phyloP scores from a whole-genome alignment of 2,329 filamentous ascomycete genomes.

The Colletotrichum musae region DNA sequence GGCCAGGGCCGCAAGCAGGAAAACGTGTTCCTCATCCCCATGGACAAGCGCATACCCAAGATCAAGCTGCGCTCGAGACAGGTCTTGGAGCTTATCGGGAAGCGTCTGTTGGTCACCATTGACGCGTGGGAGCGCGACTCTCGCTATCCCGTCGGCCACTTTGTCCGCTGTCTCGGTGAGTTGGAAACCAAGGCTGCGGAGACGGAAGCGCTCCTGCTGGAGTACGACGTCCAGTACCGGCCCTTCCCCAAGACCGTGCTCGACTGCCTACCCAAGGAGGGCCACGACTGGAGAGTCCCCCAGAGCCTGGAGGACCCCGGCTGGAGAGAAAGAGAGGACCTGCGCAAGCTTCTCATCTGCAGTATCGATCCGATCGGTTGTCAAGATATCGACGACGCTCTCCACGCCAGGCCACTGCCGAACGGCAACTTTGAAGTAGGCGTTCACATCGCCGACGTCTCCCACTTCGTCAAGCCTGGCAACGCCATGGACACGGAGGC shows the following conservation, averaged over 20 bases:
- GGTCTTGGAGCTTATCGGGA: slow-evolving; percentile 88
- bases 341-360: slow-evolving; percentile 90
- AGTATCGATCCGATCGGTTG: slow-evolving; percentile 97
- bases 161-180: slow-evolving; percentile 92
- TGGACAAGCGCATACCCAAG: slow-evolving; percentile 98
- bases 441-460: slow-evolving; percentile 99
- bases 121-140: slow-evolving; percentile 97
- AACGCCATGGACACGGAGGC: slow-evolving; percentile 98
- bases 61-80: slow-evolving; percentile 94
- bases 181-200: slow-evolving; percentile 98
- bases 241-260: slow-evolving; percentile 96
- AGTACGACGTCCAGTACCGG: slow-evolving; percentile 97
- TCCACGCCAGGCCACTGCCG: slow-evolving; percentile 86
- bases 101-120: slow-evolving; percentile 92
- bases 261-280: slow-evolving; percentile 91
- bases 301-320: slow-evolving; percentile 83
- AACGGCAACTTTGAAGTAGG: slow-evolving; percentile 98
- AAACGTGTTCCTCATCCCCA: slow-evolving; percentile 94
- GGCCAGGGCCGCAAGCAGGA: slow-evolving; percentile 88
- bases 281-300: slow-evolving; percentile 95
- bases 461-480: slow-evolving; percentile 96
- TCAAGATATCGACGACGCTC: slow-evolving; percentile 97
- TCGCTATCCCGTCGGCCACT: slow-evolving; percentile 92
- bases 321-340: slow-evolving; percentile 88
- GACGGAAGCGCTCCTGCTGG: slow-evolving; percentile 92